Percentiles rank a stretch among this genome's conserved stretches.
These are phyloP conservation scores for Vanilla planifolia DNA, from an alignment of 106 monocot species.

Conservation along the genomic window DNA sequence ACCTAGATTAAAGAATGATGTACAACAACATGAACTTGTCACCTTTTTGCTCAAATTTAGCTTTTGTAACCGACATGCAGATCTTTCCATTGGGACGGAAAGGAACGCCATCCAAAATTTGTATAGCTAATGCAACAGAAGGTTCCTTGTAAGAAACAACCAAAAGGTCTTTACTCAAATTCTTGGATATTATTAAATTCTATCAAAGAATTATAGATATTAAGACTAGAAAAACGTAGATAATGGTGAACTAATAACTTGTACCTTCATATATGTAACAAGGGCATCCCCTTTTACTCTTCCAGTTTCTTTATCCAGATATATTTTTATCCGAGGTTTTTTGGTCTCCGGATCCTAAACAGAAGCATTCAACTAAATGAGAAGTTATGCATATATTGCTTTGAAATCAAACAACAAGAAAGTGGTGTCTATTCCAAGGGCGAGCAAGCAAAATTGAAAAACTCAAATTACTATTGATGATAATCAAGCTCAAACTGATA, in stretches of 20 bases:
- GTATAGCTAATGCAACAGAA: constrained; percentile 80
- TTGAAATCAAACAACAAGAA: too few species aligned
- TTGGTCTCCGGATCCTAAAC: constrained; percentile 89
- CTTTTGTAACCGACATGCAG: constrained; percentile 67
- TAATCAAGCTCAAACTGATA: too few species aligned
- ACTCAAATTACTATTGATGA: too few species aligned
- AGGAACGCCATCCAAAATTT: constrained; percentile 90
- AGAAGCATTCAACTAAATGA: too few species aligned
- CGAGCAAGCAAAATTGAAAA: too few species aligned
- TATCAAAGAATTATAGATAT: not conserved
- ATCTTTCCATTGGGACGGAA: constrained; percentile 65
- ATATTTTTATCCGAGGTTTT: constrained; percentile 91
- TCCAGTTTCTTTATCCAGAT: constrained; percentile 81
- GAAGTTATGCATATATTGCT: too few species aligned
- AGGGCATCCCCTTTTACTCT: constrained; percentile 91
- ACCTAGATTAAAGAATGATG: not conserved
- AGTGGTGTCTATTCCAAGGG: too few species aligned
- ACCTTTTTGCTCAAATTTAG: constrained; percentile 99
- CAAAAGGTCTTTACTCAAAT: not conserved
- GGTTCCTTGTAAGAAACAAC: constrained; percentile 62
- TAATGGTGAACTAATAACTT: not conserved
- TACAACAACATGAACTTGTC: not conserved
- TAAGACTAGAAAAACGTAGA: not conserved
- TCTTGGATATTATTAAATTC: not conserved
- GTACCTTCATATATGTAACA: constrained; percentile 87